A percentile compares a stretch with the other conserved stretches of the same genome.
phyloP scores from a whole-genome alignment of 305 asterid species.

The Nicotiana rustica region DNA sequence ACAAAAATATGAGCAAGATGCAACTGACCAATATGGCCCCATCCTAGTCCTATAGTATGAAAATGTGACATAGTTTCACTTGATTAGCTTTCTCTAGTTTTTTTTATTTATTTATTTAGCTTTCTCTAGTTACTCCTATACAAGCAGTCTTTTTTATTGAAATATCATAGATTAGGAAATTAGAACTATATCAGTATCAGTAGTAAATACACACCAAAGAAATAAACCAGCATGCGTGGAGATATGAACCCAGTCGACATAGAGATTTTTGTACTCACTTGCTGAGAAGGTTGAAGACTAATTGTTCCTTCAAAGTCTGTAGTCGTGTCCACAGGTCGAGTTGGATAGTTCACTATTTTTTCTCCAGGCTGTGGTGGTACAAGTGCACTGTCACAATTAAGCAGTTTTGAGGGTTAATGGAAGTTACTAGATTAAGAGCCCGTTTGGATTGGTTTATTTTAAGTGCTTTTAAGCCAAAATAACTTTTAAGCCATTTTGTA shows the following conservation, averaged over 20 bases:
- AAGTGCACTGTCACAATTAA: conserved; percentile 66
- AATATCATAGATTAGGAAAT: conserved; percentile 12
- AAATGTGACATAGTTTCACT: neutral
- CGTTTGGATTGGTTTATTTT: too few species aligned
- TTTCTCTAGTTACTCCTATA: conserved; percentile 19
- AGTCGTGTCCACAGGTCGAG: conserved; percentile 89
- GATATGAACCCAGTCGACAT: neutral
- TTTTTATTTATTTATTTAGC: too few species aligned
- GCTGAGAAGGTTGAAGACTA: conserved; percentile 93
- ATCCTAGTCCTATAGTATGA: neutral
- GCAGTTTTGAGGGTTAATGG: conserved; percentile 32
- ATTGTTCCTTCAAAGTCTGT: conserved; percentile 96
- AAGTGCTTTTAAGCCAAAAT: too few species aligned
- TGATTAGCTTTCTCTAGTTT: conserved; percentile 21
- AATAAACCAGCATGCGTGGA: neutral
- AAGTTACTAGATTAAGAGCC: neutral
- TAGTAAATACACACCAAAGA: conserved; percentile 21
- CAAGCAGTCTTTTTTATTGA: neutral
- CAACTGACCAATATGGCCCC: neutral
- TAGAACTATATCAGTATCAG: neutral
- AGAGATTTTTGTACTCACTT: conserved; percentile 52
- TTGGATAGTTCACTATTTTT: conserved; percentile 90
- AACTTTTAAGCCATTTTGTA: too few species aligned
- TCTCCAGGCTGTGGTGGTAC: conserved; percentile 92
- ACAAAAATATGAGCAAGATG: neutral